These are phyloP conservation scores for Silene coronaria DNA, from an alignment of 179 eudicot species.

Conservation along the genomic window DNA sequence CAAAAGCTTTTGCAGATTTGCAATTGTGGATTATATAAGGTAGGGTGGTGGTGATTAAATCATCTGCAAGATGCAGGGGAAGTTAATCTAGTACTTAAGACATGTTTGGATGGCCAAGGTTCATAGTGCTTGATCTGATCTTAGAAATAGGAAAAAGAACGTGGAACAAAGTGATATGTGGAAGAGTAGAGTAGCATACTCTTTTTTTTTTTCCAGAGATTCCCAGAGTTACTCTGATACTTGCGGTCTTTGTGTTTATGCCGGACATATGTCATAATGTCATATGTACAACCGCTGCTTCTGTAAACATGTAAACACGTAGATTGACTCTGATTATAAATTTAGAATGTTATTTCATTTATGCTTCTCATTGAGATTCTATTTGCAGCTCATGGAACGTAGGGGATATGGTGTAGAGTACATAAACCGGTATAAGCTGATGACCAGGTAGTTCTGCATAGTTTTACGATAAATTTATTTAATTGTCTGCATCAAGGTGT, in stretches of 20 bases:
- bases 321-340: slow-evolving; percentile 8
- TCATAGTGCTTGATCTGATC: background rate
- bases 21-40: background rate
- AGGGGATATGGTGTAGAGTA: slow-evolving; percentile 91
- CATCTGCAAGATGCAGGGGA: background rate
- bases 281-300: no score
- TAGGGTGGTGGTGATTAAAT: background rate
- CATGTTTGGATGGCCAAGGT: background rate
- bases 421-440: slow-evolving; percentile 91
- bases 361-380: slow-evolving; percentile 28
- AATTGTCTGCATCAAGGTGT: background rate
- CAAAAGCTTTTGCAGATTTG: no score
- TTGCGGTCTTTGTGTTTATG: no score
- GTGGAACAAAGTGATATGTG: background rate
- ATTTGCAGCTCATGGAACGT: slow-evolving; percentile 93
- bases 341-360: slow-evolving; percentile 18
- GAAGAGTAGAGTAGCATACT: background rate
- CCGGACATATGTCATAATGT: no score
- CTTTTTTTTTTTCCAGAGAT: background rate
- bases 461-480: slow-evolving; percentile 10
- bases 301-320: background rate
- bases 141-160: background rate
- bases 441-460: slow-evolving; percentile 69
- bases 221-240: background rate
- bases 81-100: background rate